phyloP scores from a whole-genome alignment of 495 filamentous ascomycete genomes.

The Neurospora tetrasperma region DNA sequence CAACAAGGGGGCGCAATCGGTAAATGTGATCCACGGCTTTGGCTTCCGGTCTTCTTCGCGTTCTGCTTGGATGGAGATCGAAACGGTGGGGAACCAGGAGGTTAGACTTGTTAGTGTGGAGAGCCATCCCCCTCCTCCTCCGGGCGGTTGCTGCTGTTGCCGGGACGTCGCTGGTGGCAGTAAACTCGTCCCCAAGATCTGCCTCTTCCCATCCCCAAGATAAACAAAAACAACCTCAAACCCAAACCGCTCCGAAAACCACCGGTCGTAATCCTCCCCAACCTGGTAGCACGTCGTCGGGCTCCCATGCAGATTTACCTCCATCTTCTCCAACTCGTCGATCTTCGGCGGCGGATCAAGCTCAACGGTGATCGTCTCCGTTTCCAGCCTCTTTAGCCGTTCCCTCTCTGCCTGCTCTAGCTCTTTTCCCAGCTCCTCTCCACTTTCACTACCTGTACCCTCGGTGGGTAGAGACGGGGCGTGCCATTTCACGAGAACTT shows the following conservation, averaged over 20 bases:
- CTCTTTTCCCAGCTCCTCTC: background rate
- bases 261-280: constrained; percentile 52
- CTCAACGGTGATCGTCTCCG: background rate
- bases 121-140: constrained; percentile 28
- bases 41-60: constrained; percentile 1
- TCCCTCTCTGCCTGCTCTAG: background rate
- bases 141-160: constrained; percentile 2
- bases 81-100: background rate
- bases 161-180: constrained; percentile 14
- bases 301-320: constrained; percentile 54
- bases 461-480: background rate
- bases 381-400: background rate
- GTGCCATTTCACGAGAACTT: background rate
- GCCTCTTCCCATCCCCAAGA: constrained; percentile 51
- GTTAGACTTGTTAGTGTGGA: constrained; percentile 24
- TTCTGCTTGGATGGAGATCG: constrained; percentile 1
- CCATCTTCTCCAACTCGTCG: constrained; percentile 36
- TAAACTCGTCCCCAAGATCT: constrained; percentile 51
- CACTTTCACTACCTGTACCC: background rate
- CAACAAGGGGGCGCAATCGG: constrained; percentile 70
- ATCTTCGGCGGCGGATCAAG: constrained; percentile 6
- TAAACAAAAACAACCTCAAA: constrained; percentile 57
- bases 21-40: constrained; percentile 51
- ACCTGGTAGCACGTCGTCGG: constrained; percentile 57
- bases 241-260: constrained; percentile 66